Evolutionary conservation across 2,329 filamentous ascomycete species (phyloP).

Genomic region (Albifimbria verrucaria): DNA sequence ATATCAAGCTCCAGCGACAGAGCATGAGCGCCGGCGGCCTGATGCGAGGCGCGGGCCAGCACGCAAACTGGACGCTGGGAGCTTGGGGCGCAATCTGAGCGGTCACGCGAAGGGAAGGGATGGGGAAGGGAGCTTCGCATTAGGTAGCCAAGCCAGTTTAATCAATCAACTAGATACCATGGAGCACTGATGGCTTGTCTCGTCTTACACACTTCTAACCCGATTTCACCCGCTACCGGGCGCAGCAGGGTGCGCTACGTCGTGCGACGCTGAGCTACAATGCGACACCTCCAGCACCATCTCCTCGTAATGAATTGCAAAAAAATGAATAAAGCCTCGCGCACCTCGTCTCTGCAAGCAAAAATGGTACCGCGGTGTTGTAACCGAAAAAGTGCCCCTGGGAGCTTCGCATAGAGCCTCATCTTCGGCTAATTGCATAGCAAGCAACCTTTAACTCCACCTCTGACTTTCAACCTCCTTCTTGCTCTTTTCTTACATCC

Average conservation of each 20-base stretch:
- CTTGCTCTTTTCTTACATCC: not conserved
- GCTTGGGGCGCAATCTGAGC: slow-evolving; percentile 45
- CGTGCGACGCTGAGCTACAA: not conserved
- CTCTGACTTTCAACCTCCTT: not conserved
- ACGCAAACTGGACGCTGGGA: slow-evolving; percentile 59
- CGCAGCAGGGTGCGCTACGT: not conserved
- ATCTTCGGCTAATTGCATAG: slow-evolving; percentile 4
- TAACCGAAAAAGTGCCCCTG: not conserved
- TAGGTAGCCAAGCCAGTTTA: not conserved
- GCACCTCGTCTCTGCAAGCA: no score
- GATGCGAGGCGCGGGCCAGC: slow-evolving; percentile 28
- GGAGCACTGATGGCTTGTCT: not conserved
- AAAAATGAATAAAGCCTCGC: no score
- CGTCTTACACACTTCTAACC: not conserved
- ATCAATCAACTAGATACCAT: not conserved
- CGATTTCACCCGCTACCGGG: not conserved
- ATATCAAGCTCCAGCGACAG: slow-evolving; percentile 58
- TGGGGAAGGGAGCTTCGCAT: not conserved
- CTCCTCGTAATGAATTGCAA: no score
- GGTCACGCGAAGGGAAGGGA: no score
- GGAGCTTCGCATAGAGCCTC: not conserved
- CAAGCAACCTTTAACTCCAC: not conserved
- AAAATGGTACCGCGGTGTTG: no score
- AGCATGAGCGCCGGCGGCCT: slow-evolving; percentile 59
- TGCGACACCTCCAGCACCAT: no score